phyloP scores from a whole-genome alignment of 108 stramenopile species.

The Fragilaria crotonensis region DNA sequence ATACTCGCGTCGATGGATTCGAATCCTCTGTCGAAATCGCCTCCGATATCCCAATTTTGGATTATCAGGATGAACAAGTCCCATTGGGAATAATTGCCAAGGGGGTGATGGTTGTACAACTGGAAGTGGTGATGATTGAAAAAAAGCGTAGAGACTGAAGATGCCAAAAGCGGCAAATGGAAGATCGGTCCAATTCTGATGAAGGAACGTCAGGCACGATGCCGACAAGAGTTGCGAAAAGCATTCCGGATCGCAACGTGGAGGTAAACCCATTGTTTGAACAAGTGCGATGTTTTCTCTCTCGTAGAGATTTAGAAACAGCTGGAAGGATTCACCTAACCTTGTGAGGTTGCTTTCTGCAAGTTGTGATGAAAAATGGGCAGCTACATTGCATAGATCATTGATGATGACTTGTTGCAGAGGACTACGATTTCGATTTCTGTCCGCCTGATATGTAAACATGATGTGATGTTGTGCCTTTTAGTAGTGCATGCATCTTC shows the following conservation, averaged over 20 bases:
- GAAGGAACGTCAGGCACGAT: neutral
- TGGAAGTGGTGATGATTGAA: neutral
- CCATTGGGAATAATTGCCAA: neutral
- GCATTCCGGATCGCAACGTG: neutral
- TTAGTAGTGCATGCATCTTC: too few relatives aligned
- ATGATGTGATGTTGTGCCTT: neutral
- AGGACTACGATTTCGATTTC: neutral
- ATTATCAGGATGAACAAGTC: neutral
- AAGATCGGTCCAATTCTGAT: neutral
- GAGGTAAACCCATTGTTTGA: neutral
- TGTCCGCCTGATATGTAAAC: neutral
- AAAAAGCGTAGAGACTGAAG: neutral
- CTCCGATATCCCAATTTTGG: neutral
- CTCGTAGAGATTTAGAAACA: neutral
- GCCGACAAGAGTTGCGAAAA: neutral
- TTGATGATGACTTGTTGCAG: neutral
- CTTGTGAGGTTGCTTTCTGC: too few relatives aligned
- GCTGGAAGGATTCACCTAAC: neutral
- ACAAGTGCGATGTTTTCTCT: neutral
- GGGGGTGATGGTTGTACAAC: neutral
- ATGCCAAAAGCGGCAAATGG: neutral
- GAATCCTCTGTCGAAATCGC: neutral
- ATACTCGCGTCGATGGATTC: neutral
- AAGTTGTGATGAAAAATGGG: neutral
- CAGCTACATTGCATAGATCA: neutral